Conservation (phyloP, 495 filamentous ascomycete species). For the Podospora conica region DNA sequence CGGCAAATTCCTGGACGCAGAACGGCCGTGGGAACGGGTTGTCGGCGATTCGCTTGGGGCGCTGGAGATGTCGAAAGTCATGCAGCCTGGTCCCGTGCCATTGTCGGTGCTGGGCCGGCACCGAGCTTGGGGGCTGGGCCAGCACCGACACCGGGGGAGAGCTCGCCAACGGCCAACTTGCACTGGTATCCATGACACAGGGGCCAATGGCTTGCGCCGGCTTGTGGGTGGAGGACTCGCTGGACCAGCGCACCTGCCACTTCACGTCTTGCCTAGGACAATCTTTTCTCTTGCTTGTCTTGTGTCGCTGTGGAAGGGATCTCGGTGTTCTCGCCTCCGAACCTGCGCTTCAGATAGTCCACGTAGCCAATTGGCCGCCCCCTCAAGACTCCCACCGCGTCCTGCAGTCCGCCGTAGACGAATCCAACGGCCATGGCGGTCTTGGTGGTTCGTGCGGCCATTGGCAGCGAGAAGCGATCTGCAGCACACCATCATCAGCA, state of each 20-base stretch:
- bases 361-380: constrained; percentile 68
- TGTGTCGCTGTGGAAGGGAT: not conserved
- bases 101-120: not conserved
- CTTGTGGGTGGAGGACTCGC: constrained; percentile 14
- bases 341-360: constrained; percentile 50
- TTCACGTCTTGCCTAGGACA: not conserved
- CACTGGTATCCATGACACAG: not conserved
- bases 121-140: not conserved
- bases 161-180: not conserved
- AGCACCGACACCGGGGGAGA: not conserved
- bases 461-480: constrained; percentile 78
- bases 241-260: constrained; percentile 63
- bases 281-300: constrained; percentile 49
- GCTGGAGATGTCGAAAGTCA: not conserved
- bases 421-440: constrained; percentile 72
- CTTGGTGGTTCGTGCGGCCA: constrained; percentile 78
- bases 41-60: not conserved
- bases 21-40: not conserved
- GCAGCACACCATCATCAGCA: constrained; percentile 12
- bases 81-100: constrained; percentile 3
- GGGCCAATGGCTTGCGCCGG: not conserved
- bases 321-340: constrained; percentile 7
- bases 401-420: constrained; percentile 74
- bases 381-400: constrained; percentile 42
- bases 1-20: not conserved